Evolutionary conservation across 2,329 filamentous ascomycete species (phyloP).

Genomic region (Trichoderma asperellum): DNA sequence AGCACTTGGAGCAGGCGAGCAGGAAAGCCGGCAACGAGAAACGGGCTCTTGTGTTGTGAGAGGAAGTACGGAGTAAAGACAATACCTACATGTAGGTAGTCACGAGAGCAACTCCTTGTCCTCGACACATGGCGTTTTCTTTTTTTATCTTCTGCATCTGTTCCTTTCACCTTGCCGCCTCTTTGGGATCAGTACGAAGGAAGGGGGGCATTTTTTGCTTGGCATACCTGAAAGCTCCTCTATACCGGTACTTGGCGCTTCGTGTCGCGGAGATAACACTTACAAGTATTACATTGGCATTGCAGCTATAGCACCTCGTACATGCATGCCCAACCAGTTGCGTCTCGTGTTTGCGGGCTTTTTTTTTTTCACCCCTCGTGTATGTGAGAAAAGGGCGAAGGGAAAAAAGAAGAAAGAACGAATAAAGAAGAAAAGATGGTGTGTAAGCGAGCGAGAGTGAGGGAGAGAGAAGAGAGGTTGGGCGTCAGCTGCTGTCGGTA

Average conservation of each 20-base stretch:
- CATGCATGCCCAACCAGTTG: slow-evolving; percentile 2
- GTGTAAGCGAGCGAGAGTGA: not conserved
- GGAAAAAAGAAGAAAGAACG: not conserved
- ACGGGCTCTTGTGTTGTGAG: no score
- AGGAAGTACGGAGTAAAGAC: not conserved
- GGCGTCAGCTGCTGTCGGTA: slow-evolving; percentile 4
- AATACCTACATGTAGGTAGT: not conserved
- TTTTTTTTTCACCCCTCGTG: not conserved
- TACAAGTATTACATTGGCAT: not conserved
- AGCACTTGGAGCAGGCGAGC: not conserved
- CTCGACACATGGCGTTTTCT: not conserved
- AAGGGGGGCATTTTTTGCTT: not conserved
- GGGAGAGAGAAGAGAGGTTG: not conserved
- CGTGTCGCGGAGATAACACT: not conserved
- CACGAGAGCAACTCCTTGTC: not conserved
- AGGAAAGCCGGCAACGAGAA: slow-evolving; percentile 3
- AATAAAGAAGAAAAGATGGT: not conserved
- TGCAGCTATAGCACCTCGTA: not conserved
- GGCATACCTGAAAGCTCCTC: not conserved
- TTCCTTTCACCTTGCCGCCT: not conserved
- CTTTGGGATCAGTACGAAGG: not conserved
- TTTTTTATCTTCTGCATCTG: not conserved
- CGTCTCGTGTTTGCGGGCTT: slow-evolving; percentile 21
- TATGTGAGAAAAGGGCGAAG: not conserved
- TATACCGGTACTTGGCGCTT: not conserved